Base-by-base conservation (phyloP, 768 basidiomycete species). In the Amanita molliuscula region DNA sequence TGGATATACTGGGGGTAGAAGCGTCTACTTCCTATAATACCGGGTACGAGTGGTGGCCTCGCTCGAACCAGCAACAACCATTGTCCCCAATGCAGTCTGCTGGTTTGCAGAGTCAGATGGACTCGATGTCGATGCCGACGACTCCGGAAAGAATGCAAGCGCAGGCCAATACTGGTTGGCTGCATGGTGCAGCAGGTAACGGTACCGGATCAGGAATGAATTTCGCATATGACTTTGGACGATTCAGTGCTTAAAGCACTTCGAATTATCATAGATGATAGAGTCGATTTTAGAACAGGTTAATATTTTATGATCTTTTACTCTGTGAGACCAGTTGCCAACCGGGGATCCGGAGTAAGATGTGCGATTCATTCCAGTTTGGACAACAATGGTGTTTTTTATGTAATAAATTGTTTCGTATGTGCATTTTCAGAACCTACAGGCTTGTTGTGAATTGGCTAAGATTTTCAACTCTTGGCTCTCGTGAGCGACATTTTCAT, bases 31-130 rank as follows among this genome's bases (percentile, higher is more conserved):
- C 75, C 10, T 75, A 70, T 54, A 71, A 68, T 60, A 70, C 75
- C 15, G 81, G 78, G 23, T 81, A 78, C 56, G 79, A 81, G 58
- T 81, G 78, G 81, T 83, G 80, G 79, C 77, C 81, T 18, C 74
- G 76, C 33, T 59, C 66, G 33, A 65, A 59, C 46, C 66, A 55
- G 21, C 52, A 53, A 42, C 46, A 60, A 5, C 40, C 55, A 44
- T 50, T 62, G 16, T 56, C 59, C 33, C 44, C 54, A 10, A 23
- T 55, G 36, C 44, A 58, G n/a, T 48, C 62, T 8, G 37, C 53
- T 35, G 34, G 35, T 23, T 23, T 48, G 35, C 47, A 41, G 26
- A 29, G 26, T 20, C 48, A 40, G 2, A 18, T 49, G 28, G 48
- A 42, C 38, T 25, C 48, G 18, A 31, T 49, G 28, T 49, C 48